phyloP scores from a whole-genome alignment of 495 filamentous ascomycete genomes.

The Peziza echinospora region DNA sequence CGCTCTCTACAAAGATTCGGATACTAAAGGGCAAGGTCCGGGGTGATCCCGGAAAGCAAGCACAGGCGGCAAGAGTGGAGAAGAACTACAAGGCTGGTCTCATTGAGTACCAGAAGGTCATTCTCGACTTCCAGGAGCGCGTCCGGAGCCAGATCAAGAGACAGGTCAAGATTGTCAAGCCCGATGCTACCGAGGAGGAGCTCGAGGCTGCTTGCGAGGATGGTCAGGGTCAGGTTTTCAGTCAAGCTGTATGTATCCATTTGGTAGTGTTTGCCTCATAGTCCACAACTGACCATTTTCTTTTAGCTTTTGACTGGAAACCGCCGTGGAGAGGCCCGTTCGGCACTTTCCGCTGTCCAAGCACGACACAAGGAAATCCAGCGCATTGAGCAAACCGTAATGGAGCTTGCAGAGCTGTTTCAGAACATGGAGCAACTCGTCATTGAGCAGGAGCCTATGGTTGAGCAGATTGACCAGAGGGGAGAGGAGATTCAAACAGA shows the following conservation, averaged over 20 bases:
- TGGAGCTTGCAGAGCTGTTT: constrained; percentile 65
- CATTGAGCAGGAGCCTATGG: constrained; percentile 55
- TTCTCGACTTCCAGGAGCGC: constrained; percentile 52
- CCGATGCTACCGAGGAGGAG: constrained; percentile 63
- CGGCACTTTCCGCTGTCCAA: constrained; percentile 51
- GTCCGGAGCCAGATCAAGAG: constrained; percentile 64
- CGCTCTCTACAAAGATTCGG: constrained; percentile 50
- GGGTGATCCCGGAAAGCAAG: constrained; percentile 42
- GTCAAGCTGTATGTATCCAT: constrained; percentile 44
- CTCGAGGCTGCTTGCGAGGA: constrained; percentile 54
- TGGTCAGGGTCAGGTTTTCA: constrained; percentile 48
- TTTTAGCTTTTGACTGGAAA: constrained; percentile 36
- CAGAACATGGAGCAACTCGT: constrained; percentile 65
- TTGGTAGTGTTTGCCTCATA: constrained; percentile 3
- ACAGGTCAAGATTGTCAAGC: constrained; percentile 73
- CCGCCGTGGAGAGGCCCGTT: constrained; percentile 58
- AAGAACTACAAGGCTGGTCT: constrained; percentile 57
- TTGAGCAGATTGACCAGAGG: constrained; percentile 59
- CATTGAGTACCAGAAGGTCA: constrained; percentile 54
- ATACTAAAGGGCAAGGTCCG: constrained; percentile 60
- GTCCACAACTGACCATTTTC: constrained; percentile 4
- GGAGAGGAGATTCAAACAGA: constrained; percentile 59
- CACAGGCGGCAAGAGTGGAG: constrained; percentile 60
- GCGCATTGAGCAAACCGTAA: constrained; percentile 73
- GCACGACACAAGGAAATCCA: constrained; percentile 73